These are phyloP conservation scores for Singerocomus inundabilis DNA, from an alignment of 1,284 basidiomycete genomes.

Conservation along the genomic window DNA sequence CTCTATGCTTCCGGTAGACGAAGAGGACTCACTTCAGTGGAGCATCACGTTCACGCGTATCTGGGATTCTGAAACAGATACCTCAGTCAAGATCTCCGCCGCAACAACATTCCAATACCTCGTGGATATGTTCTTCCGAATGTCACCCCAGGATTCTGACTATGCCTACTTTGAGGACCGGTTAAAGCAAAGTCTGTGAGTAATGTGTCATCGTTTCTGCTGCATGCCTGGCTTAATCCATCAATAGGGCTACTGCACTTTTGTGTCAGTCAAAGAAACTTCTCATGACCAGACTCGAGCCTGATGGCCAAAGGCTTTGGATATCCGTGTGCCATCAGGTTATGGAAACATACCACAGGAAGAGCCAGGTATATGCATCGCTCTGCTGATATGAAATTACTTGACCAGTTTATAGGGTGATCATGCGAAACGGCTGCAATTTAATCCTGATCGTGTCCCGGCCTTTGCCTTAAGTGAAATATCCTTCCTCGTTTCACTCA, in stretches of 20 bases:
- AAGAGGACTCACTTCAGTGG: slow-evolving; percentile 45
- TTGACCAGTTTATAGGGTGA: slow-evolving; percentile 34
- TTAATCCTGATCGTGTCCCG: slow-evolving; percentile 49
- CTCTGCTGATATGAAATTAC: not conserved
- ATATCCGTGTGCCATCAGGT: slow-evolving; percentile 59
- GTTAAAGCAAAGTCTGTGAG: slow-evolving; percentile 35
- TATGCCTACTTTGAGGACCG: slow-evolving; percentile 36
- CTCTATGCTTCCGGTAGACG: slow-evolving; percentile 36
- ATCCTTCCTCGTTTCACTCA: slow-evolving; percentile 65
- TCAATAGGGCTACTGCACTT: slow-evolving; percentile 51
- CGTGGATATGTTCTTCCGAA: slow-evolving; percentile 45
- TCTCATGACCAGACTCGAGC: slow-evolving; percentile 54
- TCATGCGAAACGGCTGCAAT: slow-evolving; percentile 49
- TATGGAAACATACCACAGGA: slow-evolving; percentile 53
- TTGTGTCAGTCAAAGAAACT: slow-evolving; percentile 58
- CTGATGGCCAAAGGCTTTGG: slow-evolving; percentile 65
- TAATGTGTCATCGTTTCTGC: slow-evolving; percentile 1
- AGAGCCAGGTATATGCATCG: slow-evolving; percentile 42
- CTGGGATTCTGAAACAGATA: slow-evolving; percentile 62
- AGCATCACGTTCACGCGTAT: slow-evolving; percentile 46
- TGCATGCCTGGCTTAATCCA: slow-evolving; percentile 6
- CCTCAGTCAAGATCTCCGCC: slow-evolving; percentile 60
- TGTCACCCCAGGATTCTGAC: slow-evolving; percentile 40
- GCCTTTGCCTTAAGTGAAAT: slow-evolving; percentile 69
- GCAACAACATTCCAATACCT: slow-evolving; percentile 48